Conservation (phyloP, 306 rosid genomes). For the Vigna radiata region DNA sequence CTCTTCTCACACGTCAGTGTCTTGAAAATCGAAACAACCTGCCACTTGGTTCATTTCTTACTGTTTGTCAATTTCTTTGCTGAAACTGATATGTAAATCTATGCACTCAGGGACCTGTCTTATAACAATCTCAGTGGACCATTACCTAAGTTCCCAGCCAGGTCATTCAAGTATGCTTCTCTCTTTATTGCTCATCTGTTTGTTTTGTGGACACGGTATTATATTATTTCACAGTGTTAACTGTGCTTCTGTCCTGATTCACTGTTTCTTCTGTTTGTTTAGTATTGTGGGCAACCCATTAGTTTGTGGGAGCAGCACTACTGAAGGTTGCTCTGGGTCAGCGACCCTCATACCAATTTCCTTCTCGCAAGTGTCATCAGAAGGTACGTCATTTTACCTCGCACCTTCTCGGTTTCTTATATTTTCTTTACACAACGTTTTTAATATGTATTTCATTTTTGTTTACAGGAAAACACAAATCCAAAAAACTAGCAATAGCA, state of each 20-base stretch:
- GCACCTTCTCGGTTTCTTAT: conserved; percentile 16
- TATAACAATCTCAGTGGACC: conserved; percentile 96
- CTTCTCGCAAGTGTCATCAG: conserved; percentile 61
- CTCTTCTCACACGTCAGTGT: conserved; percentile 33
- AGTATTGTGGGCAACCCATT: conserved; percentile 91
- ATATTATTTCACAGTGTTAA: conserved; percentile 33
- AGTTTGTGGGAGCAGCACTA: conserved; percentile 74
- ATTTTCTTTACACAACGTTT: neutral
- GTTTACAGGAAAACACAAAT: conserved; percentile 63
- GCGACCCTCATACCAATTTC: conserved; percentile 64
- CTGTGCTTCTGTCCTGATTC: conserved; percentile 46
- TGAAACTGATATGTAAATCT: conserved; percentile 42
- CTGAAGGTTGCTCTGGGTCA: conserved; percentile 84
- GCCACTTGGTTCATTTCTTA: conserved; percentile 46
- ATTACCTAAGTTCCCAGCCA: conserved; percentile 88
- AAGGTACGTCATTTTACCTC: conserved; percentile 52
- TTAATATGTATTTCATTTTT: neutral
- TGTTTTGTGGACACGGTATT: conserved; percentile 7
- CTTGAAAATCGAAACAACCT: conserved; percentile 43
- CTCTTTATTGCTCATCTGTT: conserved; percentile 6
- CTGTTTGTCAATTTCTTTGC: conserved; percentile 2
- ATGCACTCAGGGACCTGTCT: conserved; percentile 89
- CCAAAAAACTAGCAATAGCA: conserved; percentile 77
- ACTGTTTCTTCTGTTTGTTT: conserved; percentile 35
- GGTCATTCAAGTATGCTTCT: conserved; percentile 79